These are phyloP conservation scores for Chlorella sp. DNA, from an alignment of 139 green algal genomes.

Conservation along the genomic window DNA sequence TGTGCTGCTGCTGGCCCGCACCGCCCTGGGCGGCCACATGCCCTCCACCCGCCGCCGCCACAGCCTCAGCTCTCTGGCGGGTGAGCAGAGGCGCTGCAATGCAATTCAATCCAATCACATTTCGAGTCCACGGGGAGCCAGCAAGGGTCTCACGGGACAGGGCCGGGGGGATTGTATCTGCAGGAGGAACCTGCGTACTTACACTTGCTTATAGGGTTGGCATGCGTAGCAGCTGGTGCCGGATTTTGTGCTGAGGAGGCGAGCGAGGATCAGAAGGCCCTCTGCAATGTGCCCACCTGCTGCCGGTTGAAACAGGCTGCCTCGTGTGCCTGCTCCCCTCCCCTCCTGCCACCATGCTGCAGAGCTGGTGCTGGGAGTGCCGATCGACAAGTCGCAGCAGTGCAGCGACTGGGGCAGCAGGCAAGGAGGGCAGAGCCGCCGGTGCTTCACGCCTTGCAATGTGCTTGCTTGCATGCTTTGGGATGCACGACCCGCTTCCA, in stretches of 20 bases:
- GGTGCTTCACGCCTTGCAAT: no score
- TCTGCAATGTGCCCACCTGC: neutral
- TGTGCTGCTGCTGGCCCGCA: constrained; percentile 33
- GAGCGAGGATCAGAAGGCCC: no score
- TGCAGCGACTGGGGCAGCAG: constrained; percentile 42
- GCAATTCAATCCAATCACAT: no score
- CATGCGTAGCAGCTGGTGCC: no score
- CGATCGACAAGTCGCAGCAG: constrained; percentile 53
- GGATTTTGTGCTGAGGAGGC: no score
- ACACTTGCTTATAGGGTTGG: no score
- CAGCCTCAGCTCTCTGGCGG: constrained; percentile 30
- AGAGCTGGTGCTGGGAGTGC: constrained; percentile 31
- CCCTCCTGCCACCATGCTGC: neutral
- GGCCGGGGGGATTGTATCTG: no score
- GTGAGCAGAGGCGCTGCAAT: neutral
- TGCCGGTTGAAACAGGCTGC: neutral
- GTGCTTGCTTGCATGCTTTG: no score
- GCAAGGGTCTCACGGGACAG: no score
- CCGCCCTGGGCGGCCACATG: neutral
- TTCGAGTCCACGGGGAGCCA: no score
- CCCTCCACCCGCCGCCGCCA: constrained; percentile 23
- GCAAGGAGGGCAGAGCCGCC: neutral
- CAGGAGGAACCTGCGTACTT: no score
- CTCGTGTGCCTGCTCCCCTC: neutral
- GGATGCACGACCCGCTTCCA: no score